Percentiles rank a stretch among this genome's conserved stretches.
Evolutionary conservation across 345 rosid species (phyloP).

Genomic region (Salix exigua): DNA sequence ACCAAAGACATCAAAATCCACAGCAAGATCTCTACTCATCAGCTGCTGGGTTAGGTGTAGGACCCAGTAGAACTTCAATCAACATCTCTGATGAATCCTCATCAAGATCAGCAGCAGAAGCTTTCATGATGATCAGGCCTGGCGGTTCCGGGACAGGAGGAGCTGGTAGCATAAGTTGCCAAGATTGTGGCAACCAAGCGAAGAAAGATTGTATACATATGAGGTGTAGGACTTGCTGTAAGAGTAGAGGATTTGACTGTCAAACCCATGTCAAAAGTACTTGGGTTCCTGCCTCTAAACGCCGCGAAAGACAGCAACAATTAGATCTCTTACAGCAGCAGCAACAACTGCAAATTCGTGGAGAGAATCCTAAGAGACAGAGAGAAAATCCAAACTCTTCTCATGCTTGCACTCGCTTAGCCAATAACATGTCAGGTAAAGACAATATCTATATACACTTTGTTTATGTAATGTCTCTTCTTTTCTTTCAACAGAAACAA

Average conservation of each 20-base stretch:
- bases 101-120: constrained; percentile 36
- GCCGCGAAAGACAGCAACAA: constrained; percentile 63
- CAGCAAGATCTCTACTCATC: constrained; percentile 63
- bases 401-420: constrained; percentile 50
- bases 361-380: constrained; percentile 49
- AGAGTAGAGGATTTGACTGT: constrained; percentile 74
- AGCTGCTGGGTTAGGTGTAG: constrained; percentile 61
- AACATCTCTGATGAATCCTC: constrained; percentile 54
- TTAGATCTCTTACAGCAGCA: constrained; percentile 28
- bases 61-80: constrained; percentile 50
- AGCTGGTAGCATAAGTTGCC: constrained; percentile 53
- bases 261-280: constrained; percentile 81
- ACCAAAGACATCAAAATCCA: constrained; percentile 38
- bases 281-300: constrained; percentile 77
- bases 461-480: background rate
- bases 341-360: constrained; percentile 22
- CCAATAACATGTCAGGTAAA: constrained; percentile 51
- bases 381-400: constrained; percentile 47
- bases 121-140: constrained; percentile 43
- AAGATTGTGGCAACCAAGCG: constrained; percentile 88
- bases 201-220: constrained; percentile 73
- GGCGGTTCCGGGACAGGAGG: constrained; percentile 27
- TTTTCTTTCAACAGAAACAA: background rate
- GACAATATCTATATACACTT: background rate
- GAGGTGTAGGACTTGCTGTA: constrained; percentile 84